Evolutionary conservation across 148 eudicot genomes (phyloP), one percentile per base, ranked within the genome.

Genomic region (Pouteria glomerata): DNA sequence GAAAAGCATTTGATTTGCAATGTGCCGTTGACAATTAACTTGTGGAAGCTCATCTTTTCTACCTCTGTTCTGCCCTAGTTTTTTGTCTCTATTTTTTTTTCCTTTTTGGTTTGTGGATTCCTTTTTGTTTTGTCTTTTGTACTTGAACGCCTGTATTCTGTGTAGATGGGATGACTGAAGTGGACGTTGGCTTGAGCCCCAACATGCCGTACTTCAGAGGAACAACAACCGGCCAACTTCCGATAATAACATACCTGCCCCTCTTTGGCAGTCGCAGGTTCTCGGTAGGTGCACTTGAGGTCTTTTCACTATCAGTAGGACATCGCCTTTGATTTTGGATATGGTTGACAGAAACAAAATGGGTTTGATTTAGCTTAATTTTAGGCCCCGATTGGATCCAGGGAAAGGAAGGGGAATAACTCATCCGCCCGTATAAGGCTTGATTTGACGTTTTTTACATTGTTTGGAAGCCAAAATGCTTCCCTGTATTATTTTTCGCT

Each of bases 201-300:
- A 80, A 68, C 39, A 78, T 89, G 92, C 90, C 85, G 0, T 84
- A 70, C 80, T 91, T 91, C 81, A 60, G 85, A 59, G 63, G 58
- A 39, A 68, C 57, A 18, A 23, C 18, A 69, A 77, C 35, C 6
- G 79, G 73, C 66, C 57, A 69, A 53, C 23, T 73, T 69, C 89
- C 88, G 0, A 45, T 47, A 47, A 85, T 91, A 62, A 86, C 92
- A 16, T 91, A 91, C 67, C 72, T 87, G 13, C 89, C 80, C 68
- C 78, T 91, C 50, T 64, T 74, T 44, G 92, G 87, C 23, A 84
- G 97, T 58, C 84, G 77, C 63, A 84, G 85, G 70, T 91, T 91
- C 78, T 89, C 97, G 75, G 97, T 91, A 84, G 23, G 83, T 80
- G 45, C 50, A 34, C 45, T 29, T 65, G 42, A 47, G 44, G 14